Evolutionary conservation across 192 early-diverging fungal genomes (phyloP), one percentile per base, ranked within the genome.

Genomic region (Glomus cerebriforme): DNA sequence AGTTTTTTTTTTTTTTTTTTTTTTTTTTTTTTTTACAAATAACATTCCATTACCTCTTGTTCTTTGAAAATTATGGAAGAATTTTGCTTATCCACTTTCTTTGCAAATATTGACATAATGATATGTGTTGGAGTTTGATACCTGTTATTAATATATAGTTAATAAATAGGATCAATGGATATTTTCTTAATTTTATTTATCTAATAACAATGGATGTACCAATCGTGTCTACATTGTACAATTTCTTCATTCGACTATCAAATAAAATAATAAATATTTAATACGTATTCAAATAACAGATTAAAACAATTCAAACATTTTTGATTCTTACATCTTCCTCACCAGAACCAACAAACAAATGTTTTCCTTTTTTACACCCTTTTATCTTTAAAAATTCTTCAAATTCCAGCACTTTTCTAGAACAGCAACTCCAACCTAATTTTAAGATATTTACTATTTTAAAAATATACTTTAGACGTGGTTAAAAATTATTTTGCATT

Each of bases 351-450:
- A 94, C 91, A 87, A 99, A 99, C 81, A 96, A 85, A 83, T 99
- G 98, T 67, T 91, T 89, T 58, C 95, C 96, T n/a, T 77, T 87
- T 49, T 88, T 92, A 85, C 98, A 99, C 39, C 98, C 98, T 72
- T 88, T 87, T 82, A 99, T 97, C 81, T 93, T 96, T 81, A 98
- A 85, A 77, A 99, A 98, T 84, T 98, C 96, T 43, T 99, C 98
- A 90, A 98, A 99, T 84, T 98, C 98, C 22, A 98, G 90, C 2
- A 97, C 97, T 77, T 95, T 93, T 47, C 96, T 91, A 70, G 93
- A 87, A 85, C 98, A 99, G 87, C 98, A 99, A 43, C 92, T 92
- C 95, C 95, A 99, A 29, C 97, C 75, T 77, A 77, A 26, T 22
- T 22, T 31, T 24, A 39, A 35, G 6, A 34, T 39, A 37, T 34